These are phyloP conservation scores for Annulohypoxylon stygium DNA, from an alignment of 495 filamentous ascomycete genomes.

Conservation along the genomic window DNA sequence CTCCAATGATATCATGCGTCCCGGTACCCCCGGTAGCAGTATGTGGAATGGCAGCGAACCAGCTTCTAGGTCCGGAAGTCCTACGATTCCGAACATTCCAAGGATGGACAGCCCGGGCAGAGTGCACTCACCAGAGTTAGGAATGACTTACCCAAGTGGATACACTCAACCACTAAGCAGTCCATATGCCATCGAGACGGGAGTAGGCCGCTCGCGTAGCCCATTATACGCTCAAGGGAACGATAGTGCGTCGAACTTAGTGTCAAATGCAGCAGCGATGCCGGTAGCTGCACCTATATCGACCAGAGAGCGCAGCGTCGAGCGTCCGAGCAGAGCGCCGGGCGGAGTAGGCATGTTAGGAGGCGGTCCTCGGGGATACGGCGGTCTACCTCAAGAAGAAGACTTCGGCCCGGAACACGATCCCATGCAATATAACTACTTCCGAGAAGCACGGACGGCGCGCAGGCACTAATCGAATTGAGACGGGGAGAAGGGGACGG, in stretches of 20 bases:
- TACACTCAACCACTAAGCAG: conserved; percentile 45
- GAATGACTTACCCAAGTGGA: conserved; percentile 48
- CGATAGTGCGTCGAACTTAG: conserved; percentile 59
- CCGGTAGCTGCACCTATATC: conserved; percentile 51
- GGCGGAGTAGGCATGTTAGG: conserved; percentile 60
- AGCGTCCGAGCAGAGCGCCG: conserved; percentile 45
- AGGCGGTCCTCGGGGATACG: conserved; percentile 66
- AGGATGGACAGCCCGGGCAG: conserved; percentile 41
- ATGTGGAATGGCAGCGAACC: conserved; percentile 56
- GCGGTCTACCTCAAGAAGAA: conserved; percentile 62
- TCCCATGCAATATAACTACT: conserved; percentile 54
- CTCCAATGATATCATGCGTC: conserved; percentile 73
- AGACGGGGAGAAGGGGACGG: neutral
- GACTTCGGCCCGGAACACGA: conserved; percentile 52
- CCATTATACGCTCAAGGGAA: conserved; percentile 58
- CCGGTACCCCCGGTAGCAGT: conserved; percentile 74
- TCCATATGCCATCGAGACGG: conserved; percentile 32
- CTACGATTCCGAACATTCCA: conserved; percentile 48
- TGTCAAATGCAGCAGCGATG: conserved; percentile 58
- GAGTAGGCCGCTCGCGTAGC: conserved; percentile 46
- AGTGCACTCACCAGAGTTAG: conserved; percentile 42
- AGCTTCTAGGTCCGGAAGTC: conserved; percentile 58
- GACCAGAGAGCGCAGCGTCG: conserved; percentile 54
- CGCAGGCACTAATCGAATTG: conserved; percentile 27
- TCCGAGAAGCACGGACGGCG: conserved; percentile 50